Conservation (phyloP, 192 early-diverging fungal genomes). For the Coemansia sp. region DNA sequence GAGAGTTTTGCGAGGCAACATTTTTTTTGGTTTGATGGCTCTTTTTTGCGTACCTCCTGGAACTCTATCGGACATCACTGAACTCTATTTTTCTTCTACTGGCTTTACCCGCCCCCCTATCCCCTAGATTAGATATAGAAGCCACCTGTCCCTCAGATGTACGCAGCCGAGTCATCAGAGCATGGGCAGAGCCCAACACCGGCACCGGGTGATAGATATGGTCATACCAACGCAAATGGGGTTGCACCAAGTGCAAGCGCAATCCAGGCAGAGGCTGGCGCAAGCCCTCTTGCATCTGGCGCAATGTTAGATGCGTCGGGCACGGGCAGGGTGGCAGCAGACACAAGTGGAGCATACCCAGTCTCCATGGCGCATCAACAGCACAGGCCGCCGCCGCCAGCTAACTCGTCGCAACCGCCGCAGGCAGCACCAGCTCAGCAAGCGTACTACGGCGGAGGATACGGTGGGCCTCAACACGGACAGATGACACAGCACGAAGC, state of each 20-base stretch:
- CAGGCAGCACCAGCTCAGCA: neutral
- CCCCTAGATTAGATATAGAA: too few species aligned
- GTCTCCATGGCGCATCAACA: too few species aligned
- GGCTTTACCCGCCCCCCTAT: neutral
- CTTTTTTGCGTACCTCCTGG: too few species aligned
- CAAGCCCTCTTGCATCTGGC: neutral
- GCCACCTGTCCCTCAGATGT: too few species aligned
- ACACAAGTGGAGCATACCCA: too few species aligned
- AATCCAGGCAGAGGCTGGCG: too few species aligned
- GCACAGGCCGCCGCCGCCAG: too few species aligned
- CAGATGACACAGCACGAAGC: neutral
- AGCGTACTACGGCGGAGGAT: slow-evolving; percentile 11
- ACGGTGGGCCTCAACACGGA: neutral
- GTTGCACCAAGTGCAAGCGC: slow-evolving; percentile 3
- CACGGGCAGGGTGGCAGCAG: too few species aligned
- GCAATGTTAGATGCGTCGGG: neutral
- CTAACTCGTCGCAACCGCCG: neutral
- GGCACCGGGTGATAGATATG: slow-evolving; percentile 11
- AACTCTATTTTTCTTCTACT: slow-evolving; percentile 6
- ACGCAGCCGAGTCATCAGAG: too few species aligned
- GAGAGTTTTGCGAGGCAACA: too few species aligned
- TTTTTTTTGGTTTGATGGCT: too few species aligned
- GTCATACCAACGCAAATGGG: neutral
- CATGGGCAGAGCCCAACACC: neutral
- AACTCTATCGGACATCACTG: neutral